Evolutionary conservation across 1,284 basidiomycete species (phyloP).

Genomic region (Fistulina hepatica): DNA sequence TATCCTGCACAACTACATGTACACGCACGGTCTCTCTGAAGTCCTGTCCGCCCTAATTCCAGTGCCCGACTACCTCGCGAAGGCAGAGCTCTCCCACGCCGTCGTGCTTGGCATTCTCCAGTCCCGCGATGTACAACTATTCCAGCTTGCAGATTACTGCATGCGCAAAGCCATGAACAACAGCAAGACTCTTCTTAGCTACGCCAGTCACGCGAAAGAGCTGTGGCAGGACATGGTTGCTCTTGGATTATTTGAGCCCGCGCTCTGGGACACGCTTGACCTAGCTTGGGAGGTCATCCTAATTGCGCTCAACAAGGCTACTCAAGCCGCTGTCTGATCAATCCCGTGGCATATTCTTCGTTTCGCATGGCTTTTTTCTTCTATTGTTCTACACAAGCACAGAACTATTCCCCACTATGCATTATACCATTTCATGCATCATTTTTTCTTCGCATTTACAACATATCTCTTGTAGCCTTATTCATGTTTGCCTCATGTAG

Average conservation of each 20-base stretch:
- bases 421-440: too few species aligned
- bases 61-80: too few species aligned
- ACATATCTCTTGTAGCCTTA: too few species aligned
- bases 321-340: too few species aligned
- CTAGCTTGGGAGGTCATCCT: conserved; percentile 63
- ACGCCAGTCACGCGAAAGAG: conserved; percentile 55
- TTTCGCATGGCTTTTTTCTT: too few species aligned
- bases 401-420: too few species aligned
- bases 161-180: conserved; percentile 31
- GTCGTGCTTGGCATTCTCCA: conserved; percentile 36
- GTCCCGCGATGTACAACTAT: too few species aligned
- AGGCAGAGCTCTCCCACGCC: conserved; percentile 29
- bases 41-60: conserved; percentile 50
- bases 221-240: conserved; percentile 64
- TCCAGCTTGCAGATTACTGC: conserved; percentile 42
- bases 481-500: too few species aligned
- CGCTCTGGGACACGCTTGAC: conserved; percentile 60
- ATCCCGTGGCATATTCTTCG: too few species aligned
- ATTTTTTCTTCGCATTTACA: too few species aligned
- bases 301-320: conserved; percentile 55
- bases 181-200: conserved; percentile 39
- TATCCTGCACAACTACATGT: conserved; percentile 53
- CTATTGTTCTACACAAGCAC: too few species aligned
- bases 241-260: conserved; percentile 53
- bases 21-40: conserved; percentile 43